phyloP scores from a whole-genome alignment of 768 basidiomycete genomes.

The Naematelia aurantialba region DNA sequence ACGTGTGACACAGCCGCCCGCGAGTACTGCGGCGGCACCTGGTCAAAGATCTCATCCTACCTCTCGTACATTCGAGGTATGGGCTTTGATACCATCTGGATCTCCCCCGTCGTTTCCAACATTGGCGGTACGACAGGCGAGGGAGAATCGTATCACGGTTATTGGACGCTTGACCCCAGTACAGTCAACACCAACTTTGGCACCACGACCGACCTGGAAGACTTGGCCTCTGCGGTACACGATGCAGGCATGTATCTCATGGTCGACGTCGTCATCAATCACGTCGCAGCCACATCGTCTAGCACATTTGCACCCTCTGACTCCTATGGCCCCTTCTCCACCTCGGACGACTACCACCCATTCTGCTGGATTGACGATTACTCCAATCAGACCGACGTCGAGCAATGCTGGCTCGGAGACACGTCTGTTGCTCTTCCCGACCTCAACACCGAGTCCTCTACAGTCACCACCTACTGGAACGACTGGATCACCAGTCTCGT shows the following conservation, averaged over 20 bases:
- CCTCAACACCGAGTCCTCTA: constrained; percentile 67
- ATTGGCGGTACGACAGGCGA: constrained; percentile 58
- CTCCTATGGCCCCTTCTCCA: constrained; percentile 35
- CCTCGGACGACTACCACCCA: constrained; percentile 66
- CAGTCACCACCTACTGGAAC: constrained; percentile 63
- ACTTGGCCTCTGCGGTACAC: constrained; percentile 65
- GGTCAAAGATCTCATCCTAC: constrained; percentile 65
- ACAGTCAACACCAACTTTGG: constrained; percentile 66
- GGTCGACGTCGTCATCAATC: constrained; percentile 81
- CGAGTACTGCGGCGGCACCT: constrained; percentile 80
- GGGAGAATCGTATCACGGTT: constrained; percentile 69
- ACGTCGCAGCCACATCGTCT: constrained; percentile 68
- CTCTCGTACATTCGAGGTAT: constrained; percentile 81
- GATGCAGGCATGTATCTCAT: constrained; percentile 76
- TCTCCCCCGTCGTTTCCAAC: constrained; percentile 75
- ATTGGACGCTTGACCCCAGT: constrained; percentile 60
- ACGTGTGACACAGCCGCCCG: constrained; percentile 21
- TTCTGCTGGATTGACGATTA: constrained; percentile 69
- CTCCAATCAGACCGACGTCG: constrained; percentile 65
- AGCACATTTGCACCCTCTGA: constrained; percentile 56
- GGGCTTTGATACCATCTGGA: constrained; percentile 83
- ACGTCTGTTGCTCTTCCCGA: constrained; percentile 69
- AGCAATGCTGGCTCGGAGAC: constrained; percentile 82
- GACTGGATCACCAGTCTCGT: constrained; percentile 69
- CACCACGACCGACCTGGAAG: constrained; percentile 66